phyloP scores from a whole-genome alignment of 2,329 filamentous ascomycete genomes.

The Ophiocordyceps sinensis region DNA sequence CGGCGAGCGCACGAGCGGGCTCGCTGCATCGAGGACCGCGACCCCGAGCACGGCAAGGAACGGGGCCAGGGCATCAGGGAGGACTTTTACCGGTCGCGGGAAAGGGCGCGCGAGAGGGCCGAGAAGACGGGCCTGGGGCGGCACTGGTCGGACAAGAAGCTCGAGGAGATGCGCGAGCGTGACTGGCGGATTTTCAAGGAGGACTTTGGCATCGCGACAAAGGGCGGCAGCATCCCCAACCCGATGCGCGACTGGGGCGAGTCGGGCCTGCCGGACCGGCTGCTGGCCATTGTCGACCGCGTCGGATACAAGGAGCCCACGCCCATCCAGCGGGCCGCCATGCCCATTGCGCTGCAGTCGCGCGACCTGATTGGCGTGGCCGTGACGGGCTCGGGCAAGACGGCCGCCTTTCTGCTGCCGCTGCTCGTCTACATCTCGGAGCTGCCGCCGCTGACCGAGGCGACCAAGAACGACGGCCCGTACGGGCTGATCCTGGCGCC shows the following conservation, averaged over 20 bases:
- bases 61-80: constrained; percentile 72
- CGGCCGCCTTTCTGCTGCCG: constrained; percentile 84
- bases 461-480: constrained; percentile 84
- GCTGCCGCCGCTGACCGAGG: constrained; percentile 68
- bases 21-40: constrained; percentile 56
- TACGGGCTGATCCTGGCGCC: constrained; percentile 96
- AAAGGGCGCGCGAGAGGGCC: constrained; percentile 56
- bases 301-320: constrained; percentile 89
- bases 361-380: constrained; percentile 97
- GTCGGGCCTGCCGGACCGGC: constrained; percentile 58
- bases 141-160: constrained; percentile 88
- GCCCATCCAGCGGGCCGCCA: constrained; percentile 83
- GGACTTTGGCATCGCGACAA: constrained; percentile 92
- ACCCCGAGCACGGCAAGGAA: constrained; percentile 59
- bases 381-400: constrained; percentile 97
- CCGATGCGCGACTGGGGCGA: constrained; percentile 94
- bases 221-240: constrained; percentile 82
- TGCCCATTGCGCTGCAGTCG: constrained; percentile 84
- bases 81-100: constrained; percentile 52
- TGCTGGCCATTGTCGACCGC: constrained; percentile 68
- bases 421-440: constrained; percentile 89
- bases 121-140: constrained; percentile 67
- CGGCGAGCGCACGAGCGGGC: constrained; percentile 43
- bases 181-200: constrained; percentile 99
- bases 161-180: constrained; percentile 89